phyloP scores from a whole-genome alignment of 768 basidiomycete species.

The Mycena leptocephala region DNA sequence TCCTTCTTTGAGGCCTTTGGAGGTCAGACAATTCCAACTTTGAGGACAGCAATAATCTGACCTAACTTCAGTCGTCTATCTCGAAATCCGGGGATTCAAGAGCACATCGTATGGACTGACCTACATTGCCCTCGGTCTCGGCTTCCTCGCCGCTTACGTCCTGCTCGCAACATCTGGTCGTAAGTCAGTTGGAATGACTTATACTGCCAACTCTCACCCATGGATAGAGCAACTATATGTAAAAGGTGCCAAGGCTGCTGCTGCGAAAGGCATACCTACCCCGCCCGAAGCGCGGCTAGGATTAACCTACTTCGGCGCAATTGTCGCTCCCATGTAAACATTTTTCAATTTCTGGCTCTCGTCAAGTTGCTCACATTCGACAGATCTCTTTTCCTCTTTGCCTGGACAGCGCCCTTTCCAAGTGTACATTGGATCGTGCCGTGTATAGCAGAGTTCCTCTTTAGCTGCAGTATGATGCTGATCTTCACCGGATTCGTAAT shows the following conservation, averaged over 20 bases:
- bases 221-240: constrained; percentile 25
- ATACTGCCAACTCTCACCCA: neutral
- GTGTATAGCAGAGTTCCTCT: constrained; percentile 26
- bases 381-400: constrained; percentile 36
- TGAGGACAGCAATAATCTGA: too few species aligned
- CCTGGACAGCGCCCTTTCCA: constrained; percentile 33
- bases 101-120: constrained; percentile 32
- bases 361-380: neutral
- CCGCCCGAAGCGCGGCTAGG: constrained; percentile 29
- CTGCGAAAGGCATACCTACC: constrained; percentile 17
- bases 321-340: constrained; percentile 27
- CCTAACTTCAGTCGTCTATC: constrained; percentile 28
- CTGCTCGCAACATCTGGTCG: constrained; percentile 23
- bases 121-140: constrained; percentile 33
- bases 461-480: constrained; percentile 25
- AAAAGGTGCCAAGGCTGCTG: constrained; percentile 1
- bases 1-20: constrained; percentile 35
- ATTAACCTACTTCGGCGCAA: constrained; percentile 22
- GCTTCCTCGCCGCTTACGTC: constrained; percentile 21
- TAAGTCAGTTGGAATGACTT: neutral
- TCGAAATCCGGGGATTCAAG: constrained; percentile 30
- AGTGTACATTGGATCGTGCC: constrained; percentile 34
- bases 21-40: too few species aligned
- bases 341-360: neutral
- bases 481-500: constrained; percentile 38